phyloP scores from a whole-genome alignment of 768 basidiomycete genomes.

The Podaxis rugospora region DNA sequence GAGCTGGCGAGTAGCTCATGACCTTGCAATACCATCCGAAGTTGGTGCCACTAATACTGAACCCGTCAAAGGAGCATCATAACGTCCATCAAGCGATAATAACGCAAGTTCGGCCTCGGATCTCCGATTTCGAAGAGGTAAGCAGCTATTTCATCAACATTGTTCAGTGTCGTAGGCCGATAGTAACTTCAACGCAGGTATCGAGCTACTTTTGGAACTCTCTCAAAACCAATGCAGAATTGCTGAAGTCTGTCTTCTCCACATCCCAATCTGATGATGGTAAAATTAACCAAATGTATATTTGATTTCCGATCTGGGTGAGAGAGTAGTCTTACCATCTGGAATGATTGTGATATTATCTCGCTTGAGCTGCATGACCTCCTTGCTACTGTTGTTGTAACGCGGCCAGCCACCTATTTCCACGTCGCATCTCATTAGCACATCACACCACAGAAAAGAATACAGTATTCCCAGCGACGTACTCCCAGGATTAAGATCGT shows the following conservation, averaged over 20 bases:
- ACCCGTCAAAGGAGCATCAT: not conserved
- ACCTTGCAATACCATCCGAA: no score
- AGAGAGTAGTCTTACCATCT: conserved; percentile 35
- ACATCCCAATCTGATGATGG: conserved; percentile 33
- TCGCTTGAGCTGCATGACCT: conserved; percentile 46
- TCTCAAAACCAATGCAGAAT: conserved; percentile 32
- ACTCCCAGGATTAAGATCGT: conserved; percentile 55
- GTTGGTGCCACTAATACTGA: no score
- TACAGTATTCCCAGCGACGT: conserved; percentile 14
- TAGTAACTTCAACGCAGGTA: not conserved
- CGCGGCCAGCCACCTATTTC: conserved; percentile 41
- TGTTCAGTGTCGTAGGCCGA: not conserved
- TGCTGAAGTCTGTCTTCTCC: conserved; percentile 38
- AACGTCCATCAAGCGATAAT: not conserved
- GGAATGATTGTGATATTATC: conserved; percentile 49
- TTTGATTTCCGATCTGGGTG: not conserved
- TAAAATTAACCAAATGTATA: not conserved
- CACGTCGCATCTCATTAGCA: not conserved
- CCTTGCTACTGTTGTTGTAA: conserved; percentile 28
- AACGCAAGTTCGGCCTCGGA: not conserved
- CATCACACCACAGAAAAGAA: not conserved
- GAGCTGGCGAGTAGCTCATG: no score
- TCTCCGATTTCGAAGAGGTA: not conserved
- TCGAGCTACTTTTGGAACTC: conserved; percentile 41
- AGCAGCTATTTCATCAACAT: not conserved